Percentiles rank a stretch among this genome's conserved stretches.
phyloP scores from a whole-genome alignment of 805 yeast genomes.

The Metschnikowia colocasiae region DNA sequence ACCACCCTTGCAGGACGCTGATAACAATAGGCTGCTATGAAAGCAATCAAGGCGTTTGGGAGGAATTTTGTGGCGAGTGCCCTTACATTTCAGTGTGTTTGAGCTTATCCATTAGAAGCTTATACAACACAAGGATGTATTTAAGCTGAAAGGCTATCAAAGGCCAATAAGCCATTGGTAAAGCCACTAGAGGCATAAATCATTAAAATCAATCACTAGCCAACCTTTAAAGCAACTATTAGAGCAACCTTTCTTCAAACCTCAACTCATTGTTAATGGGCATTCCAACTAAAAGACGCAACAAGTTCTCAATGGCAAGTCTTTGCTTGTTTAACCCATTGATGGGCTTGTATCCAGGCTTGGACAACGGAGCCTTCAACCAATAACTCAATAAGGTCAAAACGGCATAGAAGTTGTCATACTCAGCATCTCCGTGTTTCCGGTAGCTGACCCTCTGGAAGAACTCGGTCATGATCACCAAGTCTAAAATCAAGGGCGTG shows the following conservation, averaged over 20 bases:
- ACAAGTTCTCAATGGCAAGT: slow-evolving; percentile 83
- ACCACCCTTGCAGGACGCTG: too few species aligned
- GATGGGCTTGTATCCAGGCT: slow-evolving; percentile 85
- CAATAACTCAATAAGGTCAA: slow-evolving; percentile 86
- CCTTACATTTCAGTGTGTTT: too few species aligned
- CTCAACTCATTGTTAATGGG: slow-evolving; percentile 89
- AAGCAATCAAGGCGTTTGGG: too few species aligned
- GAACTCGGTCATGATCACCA: slow-evolving; percentile 87
- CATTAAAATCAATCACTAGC: too few species aligned
- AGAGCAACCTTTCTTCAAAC: slow-evolving; percentile 81
- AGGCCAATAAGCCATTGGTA: too few species aligned
- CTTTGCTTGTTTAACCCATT: slow-evolving; percentile 95
- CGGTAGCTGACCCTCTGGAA: slow-evolving; percentile 81
- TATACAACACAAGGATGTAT: too few species aligned
- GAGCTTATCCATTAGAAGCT: too few species aligned
- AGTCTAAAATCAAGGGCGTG: slow-evolving; percentile 88
- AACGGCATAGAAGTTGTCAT: slow-evolving; percentile 74
- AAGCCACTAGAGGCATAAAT: too few species aligned
- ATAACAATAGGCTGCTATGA: too few species aligned
- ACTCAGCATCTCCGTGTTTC: slow-evolving; percentile 48
- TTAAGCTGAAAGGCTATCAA: too few species aligned
- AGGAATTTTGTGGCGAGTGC: too few species aligned
- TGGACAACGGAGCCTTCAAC: slow-evolving; percentile 94
- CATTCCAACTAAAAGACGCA: slow-evolving; percentile 85
- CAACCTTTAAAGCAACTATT: neutral